Conservation (phyloP, 106 monocot genomes). For the Dioscorea alata region DNA sequence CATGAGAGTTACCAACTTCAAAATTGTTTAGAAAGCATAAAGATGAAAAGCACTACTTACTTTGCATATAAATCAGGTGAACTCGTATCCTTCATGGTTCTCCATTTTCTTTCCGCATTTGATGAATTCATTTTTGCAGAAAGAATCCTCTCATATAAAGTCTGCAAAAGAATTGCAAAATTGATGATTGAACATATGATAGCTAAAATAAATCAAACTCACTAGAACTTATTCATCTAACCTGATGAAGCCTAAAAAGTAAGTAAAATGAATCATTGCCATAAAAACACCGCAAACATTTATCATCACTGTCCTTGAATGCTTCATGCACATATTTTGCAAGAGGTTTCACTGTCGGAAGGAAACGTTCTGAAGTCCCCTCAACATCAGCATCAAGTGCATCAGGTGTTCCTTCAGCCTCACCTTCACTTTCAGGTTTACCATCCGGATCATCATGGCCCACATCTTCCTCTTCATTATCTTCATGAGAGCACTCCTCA, state of each 20-base stretch:
- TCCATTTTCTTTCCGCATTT: constrained; percentile 71
- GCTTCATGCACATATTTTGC: constrained; percentile 62
- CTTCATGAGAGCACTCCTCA: constrained; percentile 80
- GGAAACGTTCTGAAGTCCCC: constrained; percentile 57
- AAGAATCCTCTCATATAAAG: constrained; percentile 83
- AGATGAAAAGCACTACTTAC: constrained; percentile 20
- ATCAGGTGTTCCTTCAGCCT: constrained; percentile 74
- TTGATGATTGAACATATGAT: neutral
- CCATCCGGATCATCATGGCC: constrained; percentile 66
- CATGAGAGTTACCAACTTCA: neutral
- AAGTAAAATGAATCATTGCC: constrained; percentile 97
- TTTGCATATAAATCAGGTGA: constrained; percentile 71
- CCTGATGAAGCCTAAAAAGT: constrained; percentile 93
- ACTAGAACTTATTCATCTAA: neutral
- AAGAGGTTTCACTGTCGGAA: constrained; percentile 65
- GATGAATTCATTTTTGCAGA: constrained; percentile 84
- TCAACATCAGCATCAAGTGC: constrained; percentile 64
- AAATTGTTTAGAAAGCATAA: neutral
- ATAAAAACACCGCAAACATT: constrained; percentile 63
- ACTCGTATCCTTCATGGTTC: constrained; percentile 49
- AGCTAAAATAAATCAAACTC: neutral
- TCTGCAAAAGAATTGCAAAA: constrained; percentile 41
- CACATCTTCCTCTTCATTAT: constrained; percentile 71
- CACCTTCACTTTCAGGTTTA: constrained; percentile 90
- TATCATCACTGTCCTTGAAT: constrained; percentile 49